Conservation (phyloP, 129 eudicot genomes). For the Calendula officinalis region DNA sequence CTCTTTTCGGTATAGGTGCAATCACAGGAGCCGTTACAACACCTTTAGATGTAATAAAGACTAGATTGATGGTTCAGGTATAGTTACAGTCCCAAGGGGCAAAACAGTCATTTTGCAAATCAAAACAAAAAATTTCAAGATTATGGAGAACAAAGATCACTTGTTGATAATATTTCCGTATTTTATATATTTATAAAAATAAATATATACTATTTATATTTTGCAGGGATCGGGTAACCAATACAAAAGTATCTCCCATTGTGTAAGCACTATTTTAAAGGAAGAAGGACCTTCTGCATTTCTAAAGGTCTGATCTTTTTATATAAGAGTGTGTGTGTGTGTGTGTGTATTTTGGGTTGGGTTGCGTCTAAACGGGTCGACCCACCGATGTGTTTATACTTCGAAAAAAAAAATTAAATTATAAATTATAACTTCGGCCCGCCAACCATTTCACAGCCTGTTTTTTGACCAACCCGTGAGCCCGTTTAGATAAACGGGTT, state of each 20-base stretch:
- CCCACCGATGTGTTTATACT: neutral
- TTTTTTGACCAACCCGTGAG: no score
- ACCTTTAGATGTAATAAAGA: slow-evolving; percentile 78
- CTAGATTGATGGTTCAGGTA: slow-evolving; percentile 86
- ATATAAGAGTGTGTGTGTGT: neutral
- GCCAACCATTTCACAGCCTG: no score
- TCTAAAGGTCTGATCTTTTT: slow-evolving; percentile 49
- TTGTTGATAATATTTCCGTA: neutral
- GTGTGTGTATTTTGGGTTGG: neutral
- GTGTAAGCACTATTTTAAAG: slow-evolving; percentile 53
- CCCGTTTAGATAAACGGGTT: no score
- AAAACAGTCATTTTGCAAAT: neutral
- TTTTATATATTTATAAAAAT: neutral
- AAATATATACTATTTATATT: neutral
- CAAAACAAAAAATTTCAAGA: neutral
- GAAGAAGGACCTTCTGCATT: slow-evolving; percentile 75
- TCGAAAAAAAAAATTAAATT: no score
- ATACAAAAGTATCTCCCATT: slow-evolving; percentile 56
- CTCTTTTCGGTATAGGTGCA: slow-evolving; percentile 51
- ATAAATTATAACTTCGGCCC: no score
- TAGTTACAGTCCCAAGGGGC: neutral
- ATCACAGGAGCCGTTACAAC: slow-evolving; percentile 77
- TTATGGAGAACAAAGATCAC: neutral
- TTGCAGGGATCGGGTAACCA: slow-evolving; percentile 70
- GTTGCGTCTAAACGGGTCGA: no score